Evolutionary conservation across 1,284 basidiomycete genomes (phyloP).

Genomic region (Malassezia globosa): DNA sequence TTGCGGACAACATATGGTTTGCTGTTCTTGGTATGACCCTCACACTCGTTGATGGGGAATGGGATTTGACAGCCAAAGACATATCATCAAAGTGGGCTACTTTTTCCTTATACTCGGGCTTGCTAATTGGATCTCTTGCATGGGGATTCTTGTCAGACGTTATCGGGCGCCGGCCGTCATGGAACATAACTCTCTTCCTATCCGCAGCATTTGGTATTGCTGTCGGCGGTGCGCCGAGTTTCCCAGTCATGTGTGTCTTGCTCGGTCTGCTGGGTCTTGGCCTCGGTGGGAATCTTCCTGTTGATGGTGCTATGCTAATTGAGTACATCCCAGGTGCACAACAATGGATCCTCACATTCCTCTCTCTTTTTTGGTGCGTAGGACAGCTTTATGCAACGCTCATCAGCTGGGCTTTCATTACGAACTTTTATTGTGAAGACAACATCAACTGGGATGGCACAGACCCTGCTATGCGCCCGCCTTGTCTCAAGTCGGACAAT

Average conservation of each 20-base stretch:
- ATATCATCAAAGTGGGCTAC: conserved; percentile 28
- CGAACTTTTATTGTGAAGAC: conserved; percentile 48
- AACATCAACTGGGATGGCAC: conserved; percentile 20
- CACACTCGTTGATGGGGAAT: conserved; percentile 33
- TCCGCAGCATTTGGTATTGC: conserved; percentile 55
- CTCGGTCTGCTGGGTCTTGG: conserved; percentile 55
- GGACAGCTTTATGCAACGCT: conserved; percentile 52
- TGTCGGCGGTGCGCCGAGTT: conserved; percentile 54
- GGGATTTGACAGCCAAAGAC: conserved; percentile 12
- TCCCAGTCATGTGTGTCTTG: conserved; percentile 52
- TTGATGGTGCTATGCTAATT: conserved; percentile 40
- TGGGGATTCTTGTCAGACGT: conserved; percentile 51
- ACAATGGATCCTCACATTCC: conserved; percentile 57
- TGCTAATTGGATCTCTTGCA: conserved; percentile 55
- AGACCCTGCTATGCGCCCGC: neutral
- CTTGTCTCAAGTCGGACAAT: conserved; percentile 52
- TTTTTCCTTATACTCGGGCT: conserved; percentile 55
- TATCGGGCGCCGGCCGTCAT: conserved; percentile 53
- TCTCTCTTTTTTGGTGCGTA: conserved; percentile 59
- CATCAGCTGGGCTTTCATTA: conserved; percentile 50
- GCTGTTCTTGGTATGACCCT: conserved; percentile 33
- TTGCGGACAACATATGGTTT: conserved; percentile 49
- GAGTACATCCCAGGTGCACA: conserved; percentile 32
- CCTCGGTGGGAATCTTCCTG: conserved; percentile 51
- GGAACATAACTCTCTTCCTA: conserved; percentile 57